Evolutionary conservation across 228 moss, liverwort and hornwort genomes (phyloP).

Genomic region (Sphagnum fallax): DNA sequence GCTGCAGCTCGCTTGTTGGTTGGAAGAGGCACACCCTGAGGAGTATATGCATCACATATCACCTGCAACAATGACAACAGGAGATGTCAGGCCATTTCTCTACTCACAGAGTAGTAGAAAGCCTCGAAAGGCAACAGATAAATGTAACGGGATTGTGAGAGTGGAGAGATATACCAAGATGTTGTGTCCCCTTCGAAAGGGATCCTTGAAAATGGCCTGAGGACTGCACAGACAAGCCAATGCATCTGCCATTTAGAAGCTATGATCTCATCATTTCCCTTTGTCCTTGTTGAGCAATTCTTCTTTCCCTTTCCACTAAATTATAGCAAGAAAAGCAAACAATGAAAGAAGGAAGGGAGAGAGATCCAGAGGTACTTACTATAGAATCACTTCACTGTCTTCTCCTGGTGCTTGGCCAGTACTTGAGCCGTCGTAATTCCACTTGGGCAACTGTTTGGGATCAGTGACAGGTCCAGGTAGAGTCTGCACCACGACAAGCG

Average conservation of each 20-base stretch:
- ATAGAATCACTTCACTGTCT: constrained; percentile 78
- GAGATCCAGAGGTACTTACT: constrained; percentile 15
- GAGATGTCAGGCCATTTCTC: too few species aligned
- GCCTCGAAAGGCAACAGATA: too few species aligned
- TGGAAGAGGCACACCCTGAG: constrained; percentile 50
- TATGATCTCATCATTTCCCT: too few species aligned
- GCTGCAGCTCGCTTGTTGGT: constrained; percentile 66
- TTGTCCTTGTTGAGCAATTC: neutral
- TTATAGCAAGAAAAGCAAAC: too few species aligned
- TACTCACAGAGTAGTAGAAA: too few species aligned
- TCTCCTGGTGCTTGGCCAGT: constrained; percentile 64
- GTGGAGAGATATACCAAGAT: constrained; percentile 29
- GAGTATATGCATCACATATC: constrained; percentile 76
- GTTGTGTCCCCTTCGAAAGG: constrained; percentile 72
- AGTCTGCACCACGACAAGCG: constrained; percentile 24
- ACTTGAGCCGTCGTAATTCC: constrained; percentile 89
- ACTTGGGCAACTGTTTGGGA: constrained; percentile 46
- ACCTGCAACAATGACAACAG: constrained; percentile 18
- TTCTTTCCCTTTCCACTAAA: neutral
- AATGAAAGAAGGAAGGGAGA: too few species aligned
- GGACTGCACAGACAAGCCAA: constrained; percentile 26
- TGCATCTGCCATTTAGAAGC: too few species aligned
- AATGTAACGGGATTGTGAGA: too few species aligned
- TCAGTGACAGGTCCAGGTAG: constrained; percentile 47
- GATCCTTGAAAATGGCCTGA: constrained; percentile 73